A percentile compares a stretch with the other conserved stretches of the same genome.
phyloP scores from a whole-genome alignment of 768 basidiomycete species.

The Mycena albidolilacea region DNA sequence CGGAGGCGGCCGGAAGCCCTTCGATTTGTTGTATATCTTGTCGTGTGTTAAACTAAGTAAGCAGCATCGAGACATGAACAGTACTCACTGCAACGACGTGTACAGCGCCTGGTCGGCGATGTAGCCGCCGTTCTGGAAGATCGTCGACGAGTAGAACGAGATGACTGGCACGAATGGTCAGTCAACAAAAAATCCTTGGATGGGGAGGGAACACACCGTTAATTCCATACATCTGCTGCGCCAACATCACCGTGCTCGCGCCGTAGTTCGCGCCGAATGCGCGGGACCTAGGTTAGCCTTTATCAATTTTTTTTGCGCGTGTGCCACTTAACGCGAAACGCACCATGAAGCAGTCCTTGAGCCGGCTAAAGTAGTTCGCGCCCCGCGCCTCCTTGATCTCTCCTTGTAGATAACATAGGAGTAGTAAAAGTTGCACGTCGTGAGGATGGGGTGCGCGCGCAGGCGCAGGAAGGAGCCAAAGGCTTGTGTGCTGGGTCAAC shows the following conservation, averaged over 20 bases:
- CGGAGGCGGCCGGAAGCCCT: constrained; percentile 32
- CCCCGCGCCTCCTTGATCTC: constrained; percentile 62
- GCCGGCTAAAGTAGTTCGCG: constrained; percentile 54
- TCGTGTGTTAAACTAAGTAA: constrained; percentile 18
- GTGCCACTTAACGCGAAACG: too few species aligned
- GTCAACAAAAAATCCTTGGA: too few species aligned
- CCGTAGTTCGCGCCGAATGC: constrained; percentile 70
- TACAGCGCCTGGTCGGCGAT: constrained; percentile 38
- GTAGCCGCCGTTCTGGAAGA: constrained; percentile 54
- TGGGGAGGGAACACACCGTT: constrained; percentile 43
- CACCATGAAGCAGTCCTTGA: constrained; percentile 68
- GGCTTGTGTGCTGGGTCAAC: constrained; percentile 56
- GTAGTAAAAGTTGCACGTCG: constrained; percentile 73
- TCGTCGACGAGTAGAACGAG: constrained; percentile 56
- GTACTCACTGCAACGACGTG: constrained; percentile 42
- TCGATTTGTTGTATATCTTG: constrained; percentile 33
- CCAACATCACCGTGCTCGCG: constrained; percentile 34
- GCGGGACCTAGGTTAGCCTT: constrained; percentile 44
- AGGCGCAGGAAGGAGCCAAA: constrained; percentile 77
- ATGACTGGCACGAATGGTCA: constrained; percentile 44
- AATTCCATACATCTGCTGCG: constrained; percentile 41
- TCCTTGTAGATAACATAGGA: constrained; percentile 43
- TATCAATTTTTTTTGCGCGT: too few species aligned
- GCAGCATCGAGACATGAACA: not conserved
- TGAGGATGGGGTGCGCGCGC: constrained; percentile 78